These are phyloP conservation scores for Andrographis paniculata DNA, from an alignment of 305 asterid species.

Conservation along the genomic window DNA sequence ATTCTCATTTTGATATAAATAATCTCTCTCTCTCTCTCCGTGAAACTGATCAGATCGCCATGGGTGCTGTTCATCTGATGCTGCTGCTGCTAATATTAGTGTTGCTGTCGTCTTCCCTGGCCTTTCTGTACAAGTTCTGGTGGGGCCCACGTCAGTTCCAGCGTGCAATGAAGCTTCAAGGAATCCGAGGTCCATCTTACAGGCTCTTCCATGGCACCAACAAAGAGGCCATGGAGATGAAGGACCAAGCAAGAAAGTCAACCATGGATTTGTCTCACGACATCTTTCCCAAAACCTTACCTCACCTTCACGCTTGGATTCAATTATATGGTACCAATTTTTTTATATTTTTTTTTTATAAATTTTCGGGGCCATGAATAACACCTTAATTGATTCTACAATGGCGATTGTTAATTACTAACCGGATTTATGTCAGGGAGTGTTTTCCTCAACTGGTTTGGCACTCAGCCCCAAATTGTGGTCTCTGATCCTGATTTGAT, in stretches of 20 bases:
- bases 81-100: too few relatives aligned
- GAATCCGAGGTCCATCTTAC: constrained; percentile 59
- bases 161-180: constrained; percentile 40
- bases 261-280: constrained; percentile 41
- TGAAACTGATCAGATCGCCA: too few relatives aligned
- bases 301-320: constrained; percentile 43
- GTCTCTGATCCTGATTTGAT: constrained; percentile 47
- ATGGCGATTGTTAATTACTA: too few relatives aligned
- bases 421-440: constrained; percentile 26
- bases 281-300: constrained; percentile 37
- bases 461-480: constrained; percentile 37
- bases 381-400: too few relatives aligned
- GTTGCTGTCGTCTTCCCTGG: constrained; percentile 15
- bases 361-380: background rate
- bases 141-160: constrained; percentile 31
- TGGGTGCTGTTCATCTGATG: too few relatives aligned
- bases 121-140: constrained; percentile 35
- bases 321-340: constrained; percentile 33
- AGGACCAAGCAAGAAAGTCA: constrained; percentile 10
- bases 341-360: background rate
- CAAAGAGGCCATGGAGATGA: constrained; percentile 13
- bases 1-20: too few relatives aligned
- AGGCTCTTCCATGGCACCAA: constrained; percentile 50
- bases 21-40: too few relatives aligned
- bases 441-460: constrained; percentile 39